Evolutionary conservation across 345 rosid genomes (phyloP), one percentile per base, ranked within the genome.

Genomic region (Eucalyptus urophylla): DNA sequence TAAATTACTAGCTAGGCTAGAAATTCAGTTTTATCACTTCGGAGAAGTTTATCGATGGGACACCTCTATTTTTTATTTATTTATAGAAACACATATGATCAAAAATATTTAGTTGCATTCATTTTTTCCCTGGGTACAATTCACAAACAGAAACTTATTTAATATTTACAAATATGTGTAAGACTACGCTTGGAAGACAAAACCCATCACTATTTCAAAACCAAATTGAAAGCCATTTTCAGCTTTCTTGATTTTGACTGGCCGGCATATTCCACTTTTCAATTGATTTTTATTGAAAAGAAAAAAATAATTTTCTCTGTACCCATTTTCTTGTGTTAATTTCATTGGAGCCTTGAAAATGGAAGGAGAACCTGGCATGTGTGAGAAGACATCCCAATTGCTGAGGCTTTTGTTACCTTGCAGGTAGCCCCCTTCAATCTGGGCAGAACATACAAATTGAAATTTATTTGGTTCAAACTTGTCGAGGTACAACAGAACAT

Each of bases 301-400:
- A 72, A 72, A 31, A 3, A 37, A 19, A 19, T 37, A 72, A 37
- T 37, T 37, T 72, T 37, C 27, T 21, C 27, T 21, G 47, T 37
- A 72, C 12, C 12, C 83, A 76, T 37, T 76, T 76, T 37, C 27
- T 76, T 72, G 81, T 33, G 81, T 72, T 37, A 24, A 7, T 72
- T 76, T 76, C 44, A 17, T 33, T 17, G 4, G 86, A 85, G 86
- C 86, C 86, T 25, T 85, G 16, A 51, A 49, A 76, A 43, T 13
- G 11, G 49, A n/a, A 54, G 6, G 80, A 6, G 58, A 24, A 88
- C 92, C 91, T 60, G 92, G 91, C 10, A 54, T 45, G 45, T 89
- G 91, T 3, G 91, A 83, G 76, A 89, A 89, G 25, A 87, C 89
- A 80, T 91, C 92, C 92, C 92, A 91, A 86, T 86, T 91, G 91